phyloP scores from a whole-genome alignment of 2,329 filamentous ascomycete species.

The Diaporthe longicolla region DNA sequence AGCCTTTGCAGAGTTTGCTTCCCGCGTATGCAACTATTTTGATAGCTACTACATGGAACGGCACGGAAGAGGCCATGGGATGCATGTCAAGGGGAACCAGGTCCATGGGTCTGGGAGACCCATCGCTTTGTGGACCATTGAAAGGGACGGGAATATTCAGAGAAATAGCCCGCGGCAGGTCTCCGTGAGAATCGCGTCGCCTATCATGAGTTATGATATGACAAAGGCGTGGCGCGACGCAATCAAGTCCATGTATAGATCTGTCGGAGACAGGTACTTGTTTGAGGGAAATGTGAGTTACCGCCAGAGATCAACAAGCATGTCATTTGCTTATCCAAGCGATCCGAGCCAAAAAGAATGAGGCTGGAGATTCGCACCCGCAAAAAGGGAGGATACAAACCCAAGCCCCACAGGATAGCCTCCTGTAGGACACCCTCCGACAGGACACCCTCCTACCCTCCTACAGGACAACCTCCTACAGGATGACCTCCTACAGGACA shows the following conservation, averaged over 20 bases:
- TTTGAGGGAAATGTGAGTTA: slow-evolving; percentile 2
- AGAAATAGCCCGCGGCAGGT: background rate
- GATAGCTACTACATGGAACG: background rate
- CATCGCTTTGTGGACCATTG: background rate
- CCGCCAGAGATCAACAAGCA: background rate
- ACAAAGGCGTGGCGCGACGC: background rate
- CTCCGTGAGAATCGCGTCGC: background rate
- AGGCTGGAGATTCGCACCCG: too few species aligned
- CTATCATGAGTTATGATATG: background rate
- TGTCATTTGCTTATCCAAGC: too few species aligned
- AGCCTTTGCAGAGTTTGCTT: background rate
- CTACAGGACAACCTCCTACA: too few species aligned
- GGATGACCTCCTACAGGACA: too few species aligned
- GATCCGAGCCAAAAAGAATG: too few species aligned
- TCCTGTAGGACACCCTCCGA: too few species aligned
- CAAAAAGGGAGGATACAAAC: too few species aligned
- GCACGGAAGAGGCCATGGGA: background rate
- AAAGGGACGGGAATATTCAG: background rate
- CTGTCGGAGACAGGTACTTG: background rate
- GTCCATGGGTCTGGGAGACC: too few species aligned
- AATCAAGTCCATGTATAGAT: background rate
- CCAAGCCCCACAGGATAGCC: too few species aligned
- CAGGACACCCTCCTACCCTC: too few species aligned
- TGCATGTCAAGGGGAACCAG: background rate
- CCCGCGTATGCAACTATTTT: background rate